phyloP scores from a whole-genome alignment of 129 eudicot species.

The Erigeron canadensis region DNA sequence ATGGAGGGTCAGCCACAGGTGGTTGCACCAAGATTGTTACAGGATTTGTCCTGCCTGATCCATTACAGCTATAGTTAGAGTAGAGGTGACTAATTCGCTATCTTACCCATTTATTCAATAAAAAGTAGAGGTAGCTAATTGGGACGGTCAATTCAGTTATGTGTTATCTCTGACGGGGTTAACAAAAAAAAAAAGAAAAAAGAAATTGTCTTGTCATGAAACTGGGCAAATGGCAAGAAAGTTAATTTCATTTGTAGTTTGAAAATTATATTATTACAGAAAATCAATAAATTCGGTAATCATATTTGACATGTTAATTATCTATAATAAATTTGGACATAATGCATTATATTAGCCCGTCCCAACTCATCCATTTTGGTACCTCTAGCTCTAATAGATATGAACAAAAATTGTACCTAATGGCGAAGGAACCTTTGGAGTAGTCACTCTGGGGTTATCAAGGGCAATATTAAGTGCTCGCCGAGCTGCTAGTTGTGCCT shows the following conservation, averaged over 20 bases:
- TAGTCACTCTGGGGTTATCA: constrained; percentile 47
- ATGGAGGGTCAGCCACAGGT: constrained; percentile 32
- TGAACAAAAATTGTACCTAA: constrained; percentile 33
- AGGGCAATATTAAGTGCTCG: constrained; percentile 68
- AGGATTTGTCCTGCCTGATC: constrained; percentile 21
- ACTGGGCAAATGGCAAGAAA: neutral
- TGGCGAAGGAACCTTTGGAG: constrained; percentile 35
- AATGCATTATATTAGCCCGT: neutral
- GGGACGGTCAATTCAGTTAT: neutral
- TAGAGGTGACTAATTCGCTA: neutral
- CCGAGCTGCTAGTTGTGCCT: constrained; percentile 60
- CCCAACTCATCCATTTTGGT: neutral
- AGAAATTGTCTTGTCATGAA: neutral
- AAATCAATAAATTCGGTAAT: neutral
- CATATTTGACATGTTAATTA: neutral
- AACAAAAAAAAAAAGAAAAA: neutral
- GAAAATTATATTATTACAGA: neutral
- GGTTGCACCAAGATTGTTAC: constrained; percentile 29
- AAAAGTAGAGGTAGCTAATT: neutral
- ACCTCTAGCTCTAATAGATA: constrained; percentile 15
- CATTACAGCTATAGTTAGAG: constrained; percentile 11
- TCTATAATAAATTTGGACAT: neutral
- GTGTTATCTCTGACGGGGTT: neutral
- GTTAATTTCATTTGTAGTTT: neutral
- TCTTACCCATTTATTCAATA: no score